Evolutionary conservation across 2,329 filamentous ascomycete species (phyloP), one percentile per base, ranked within the genome.

Genomic region (Pseudogymnoascus verrucosus): DNA sequence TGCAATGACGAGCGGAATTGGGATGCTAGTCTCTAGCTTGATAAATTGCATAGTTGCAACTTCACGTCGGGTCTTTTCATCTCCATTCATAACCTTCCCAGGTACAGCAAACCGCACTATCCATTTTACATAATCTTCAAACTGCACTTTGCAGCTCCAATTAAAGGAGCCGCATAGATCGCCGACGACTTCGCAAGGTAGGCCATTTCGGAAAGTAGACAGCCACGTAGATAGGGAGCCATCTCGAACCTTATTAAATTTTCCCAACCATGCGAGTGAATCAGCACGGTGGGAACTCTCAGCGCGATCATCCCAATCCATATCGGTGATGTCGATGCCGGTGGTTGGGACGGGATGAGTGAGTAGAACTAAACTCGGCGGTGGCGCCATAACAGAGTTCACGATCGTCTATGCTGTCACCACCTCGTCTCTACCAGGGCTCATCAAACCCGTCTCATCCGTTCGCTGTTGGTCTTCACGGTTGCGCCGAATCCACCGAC

Each of bases 1-100:
- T 60, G 69, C 69, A 36, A 66, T 65, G 37, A 74, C 68, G 63
- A 70, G 64, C 37, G 59, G 59, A 23, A 64, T 40, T 3, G 62
- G 62, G 42, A 64, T 62, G 14, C n/a, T 61, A 40, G 62, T 64
- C 36, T 39, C 42, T 6, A 42, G 3, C 16, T 39, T 31, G 60
- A 64, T 19, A 28, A 64, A 66, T 42, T 31, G 64, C 65, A 67
- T 65, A 14, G 62, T 59, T 37, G 60, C 64, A 28, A 65, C 64
- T 64, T 67, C 65, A 54, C 64, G 51, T 47, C 54, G 63, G 42
- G 64, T 62, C 54, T 66, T 67, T 62, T 66, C 63, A 21, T 66
- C 64, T 21, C 63, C 44, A 47, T 65, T 42, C 60, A 62, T 66
- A 37, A 65, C 65, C 37, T 64, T 67, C 34, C 63, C 40, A 21